These are phyloP conservation scores for Sarcocystis neurona DNA, from an alignment of 169 alveolate genomes.

Conservation along the genomic window DNA sequence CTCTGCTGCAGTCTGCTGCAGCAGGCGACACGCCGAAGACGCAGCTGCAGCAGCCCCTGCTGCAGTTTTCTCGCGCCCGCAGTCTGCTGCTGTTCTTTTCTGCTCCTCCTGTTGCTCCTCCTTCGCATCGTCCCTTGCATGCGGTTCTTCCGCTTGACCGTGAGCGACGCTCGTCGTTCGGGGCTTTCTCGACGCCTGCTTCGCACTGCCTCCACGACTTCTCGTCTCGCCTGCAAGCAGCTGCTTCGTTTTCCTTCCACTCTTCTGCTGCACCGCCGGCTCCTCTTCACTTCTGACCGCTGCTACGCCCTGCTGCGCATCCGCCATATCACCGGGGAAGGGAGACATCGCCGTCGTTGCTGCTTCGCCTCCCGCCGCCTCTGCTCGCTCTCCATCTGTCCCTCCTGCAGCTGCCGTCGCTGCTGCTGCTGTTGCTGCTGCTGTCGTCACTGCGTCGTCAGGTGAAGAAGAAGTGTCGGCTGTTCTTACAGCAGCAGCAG, in stretches of 20 bases:
- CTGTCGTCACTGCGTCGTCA: constrained; percentile 25
- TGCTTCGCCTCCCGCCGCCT: neutral
- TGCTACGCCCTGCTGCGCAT: neutral
- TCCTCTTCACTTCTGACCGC: neutral
- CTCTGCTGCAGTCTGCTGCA: no score
- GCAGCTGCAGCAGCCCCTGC: neutral
- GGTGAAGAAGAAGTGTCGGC: constrained; percentile 24
- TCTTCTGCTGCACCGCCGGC: constrained; percentile 15
- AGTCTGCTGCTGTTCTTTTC: neutral
- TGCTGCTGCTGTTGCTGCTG: constrained; percentile 23
- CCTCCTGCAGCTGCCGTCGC: constrained; percentile 25
- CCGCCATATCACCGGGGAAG: neutral
- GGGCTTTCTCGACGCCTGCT: no score
- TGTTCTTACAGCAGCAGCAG: constrained; percentile 32
- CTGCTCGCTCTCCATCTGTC: neutral
- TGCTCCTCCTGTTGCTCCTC: neutral
- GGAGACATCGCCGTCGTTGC: neutral
- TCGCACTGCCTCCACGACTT: neutral
- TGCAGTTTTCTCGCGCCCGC: neutral
- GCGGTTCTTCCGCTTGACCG: no score
- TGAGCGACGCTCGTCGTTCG: no score
- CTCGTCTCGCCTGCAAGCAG: no score
- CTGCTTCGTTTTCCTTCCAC: no score
- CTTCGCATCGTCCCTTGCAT: no score
- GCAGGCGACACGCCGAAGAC: no score